Conservation (phyloP, 345 rosid species). For the Populus pruinosa region DNA sequence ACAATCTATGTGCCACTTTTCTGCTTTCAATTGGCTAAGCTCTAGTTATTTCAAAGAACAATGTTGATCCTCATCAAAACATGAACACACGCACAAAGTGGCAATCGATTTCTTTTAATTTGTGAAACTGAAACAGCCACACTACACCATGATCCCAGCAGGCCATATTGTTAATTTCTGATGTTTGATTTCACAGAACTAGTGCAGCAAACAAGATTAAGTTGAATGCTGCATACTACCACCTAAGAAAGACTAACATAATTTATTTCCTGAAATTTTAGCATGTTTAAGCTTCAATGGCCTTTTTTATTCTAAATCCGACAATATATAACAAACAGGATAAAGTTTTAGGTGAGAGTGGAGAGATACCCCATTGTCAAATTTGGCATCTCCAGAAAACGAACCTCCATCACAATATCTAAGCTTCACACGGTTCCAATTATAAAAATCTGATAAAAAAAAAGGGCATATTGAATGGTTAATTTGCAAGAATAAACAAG, state of each 20-base stretch:
- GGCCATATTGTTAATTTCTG: not conserved
- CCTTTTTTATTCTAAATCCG: not conserved
- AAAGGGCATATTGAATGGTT: not conserved
- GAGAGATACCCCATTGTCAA: conserved; percentile 62
- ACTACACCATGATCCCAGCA: no score
- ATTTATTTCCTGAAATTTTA: not conserved
- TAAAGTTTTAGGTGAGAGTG: conserved; percentile 1
- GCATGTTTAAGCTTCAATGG: not conserved
- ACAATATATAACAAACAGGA: not conserved
- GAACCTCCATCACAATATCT: conserved; percentile 98
- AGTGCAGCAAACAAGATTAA: not conserved
- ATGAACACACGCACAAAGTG: no score
- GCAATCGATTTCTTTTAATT: no score
- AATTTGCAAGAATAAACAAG: not conserved
- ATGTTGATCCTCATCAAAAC: no score
- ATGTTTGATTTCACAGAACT: not conserved
- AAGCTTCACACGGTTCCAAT: conserved; percentile 92
- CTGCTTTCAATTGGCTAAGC: no score
- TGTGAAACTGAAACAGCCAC: no score
- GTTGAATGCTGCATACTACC: no score
- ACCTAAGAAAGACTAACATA: not conserved
- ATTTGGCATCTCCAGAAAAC: conserved; percentile 66
- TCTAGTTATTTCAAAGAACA: no score
- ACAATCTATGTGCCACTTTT: no score
- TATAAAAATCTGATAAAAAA: conserved; percentile 68